Base-by-base conservation (phyloP, 2,329 filamentous ascomycete species). In the Ophiosphaerella korrae region DNA sequence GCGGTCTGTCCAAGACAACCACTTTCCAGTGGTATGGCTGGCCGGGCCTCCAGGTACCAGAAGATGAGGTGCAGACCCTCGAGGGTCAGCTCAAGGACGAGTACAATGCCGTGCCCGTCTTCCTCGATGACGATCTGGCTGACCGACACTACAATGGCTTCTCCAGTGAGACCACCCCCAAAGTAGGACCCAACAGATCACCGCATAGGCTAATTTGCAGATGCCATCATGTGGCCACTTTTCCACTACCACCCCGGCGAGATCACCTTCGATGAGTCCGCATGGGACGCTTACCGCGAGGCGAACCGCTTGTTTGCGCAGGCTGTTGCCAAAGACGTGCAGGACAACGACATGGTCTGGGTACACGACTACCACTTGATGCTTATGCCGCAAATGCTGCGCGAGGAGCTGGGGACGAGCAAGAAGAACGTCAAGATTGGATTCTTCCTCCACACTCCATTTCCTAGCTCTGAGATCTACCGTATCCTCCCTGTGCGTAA, bases 241-340 rank as follows among this genome's bases (percentile, higher is more conserved):
- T 96, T 99, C 80, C 94, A 97, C 79, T 97, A 97, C 78, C 94
- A 99, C 75, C 93, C 94, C 43, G 93, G 93, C 71, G 93, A 97
- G 80, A 97, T 97, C 66, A 96, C 92, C 38, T 97, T 97, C 74
- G 92, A 97, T 77, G 93, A 97, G 77, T 88, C 88, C 36, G 89
- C 92, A 3, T 99, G 94, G 94, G 83, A 87, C 21, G 93, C 92
- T 45, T 97, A 97, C 79, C 87, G 87, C 67, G 89, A 96, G 70
- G 93, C 95, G 60, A 99, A 97, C 76, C 85, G 88, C 41, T 82
- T 96, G 7, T 99, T 97, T 68, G 93, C 94, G 52, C 88, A 93
- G 77, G 87, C 89, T 12, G 88, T 99, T 60, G 86, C 89, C 48
- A 87, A 88, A 64, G 90, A 96, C 65, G 90, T 97, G 9, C 84